Percentiles rank a stretch among this genome's conserved stretches.
These are phyloP conservation scores for Eimeria acervulina DNA, from an alignment of 169 alveolate genomes.

Conservation along the genomic window DNA sequence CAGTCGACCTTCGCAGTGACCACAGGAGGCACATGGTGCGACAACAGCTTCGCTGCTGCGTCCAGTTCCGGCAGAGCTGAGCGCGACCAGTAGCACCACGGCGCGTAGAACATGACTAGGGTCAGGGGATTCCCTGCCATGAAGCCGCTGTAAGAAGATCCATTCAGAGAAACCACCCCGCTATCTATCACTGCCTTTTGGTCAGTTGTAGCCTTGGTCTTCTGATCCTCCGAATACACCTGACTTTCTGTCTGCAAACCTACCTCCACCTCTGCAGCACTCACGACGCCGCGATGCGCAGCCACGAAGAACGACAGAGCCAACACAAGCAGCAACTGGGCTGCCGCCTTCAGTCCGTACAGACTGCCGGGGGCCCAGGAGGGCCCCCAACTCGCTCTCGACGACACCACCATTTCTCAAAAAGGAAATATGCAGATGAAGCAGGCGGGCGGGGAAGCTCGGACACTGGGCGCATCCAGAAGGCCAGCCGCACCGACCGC, in stretches of 20 bases:
- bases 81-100: constrained; percentile 85
- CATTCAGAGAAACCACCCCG: constrained; percentile 64
- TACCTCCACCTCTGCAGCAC: neutral
- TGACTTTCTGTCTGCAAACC: constrained; percentile 29
- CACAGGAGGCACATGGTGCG: constrained; percentile 82
- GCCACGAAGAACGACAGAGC: neutral
- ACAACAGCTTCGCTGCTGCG: constrained; percentile 71
- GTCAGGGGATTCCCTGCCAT: constrained; percentile 54
- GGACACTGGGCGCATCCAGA: neutral
- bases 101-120: constrained; percentile 81
- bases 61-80: constrained; percentile 75
- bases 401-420: constrained; percentile 11
- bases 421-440: neutral
- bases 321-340: constrained; percentile 3
- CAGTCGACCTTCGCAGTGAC: constrained; percentile 73
- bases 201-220: constrained; percentile 14
- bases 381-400: constrained; percentile 38
- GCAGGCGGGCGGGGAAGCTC: constrained; percentile 27
- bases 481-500: constrained; percentile 52
- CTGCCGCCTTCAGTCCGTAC: constrained; percentile 7
- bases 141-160: constrained; percentile 32
- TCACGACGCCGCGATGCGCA: constrained; percentile 1
- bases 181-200: constrained; percentile 58
- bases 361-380: constrained; percentile 13
- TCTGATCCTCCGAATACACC: constrained; percentile 51